Conservation (phyloP, 2,329 filamentous ascomycete species). For the Myriosclerotinia duriaeana region DNA sequence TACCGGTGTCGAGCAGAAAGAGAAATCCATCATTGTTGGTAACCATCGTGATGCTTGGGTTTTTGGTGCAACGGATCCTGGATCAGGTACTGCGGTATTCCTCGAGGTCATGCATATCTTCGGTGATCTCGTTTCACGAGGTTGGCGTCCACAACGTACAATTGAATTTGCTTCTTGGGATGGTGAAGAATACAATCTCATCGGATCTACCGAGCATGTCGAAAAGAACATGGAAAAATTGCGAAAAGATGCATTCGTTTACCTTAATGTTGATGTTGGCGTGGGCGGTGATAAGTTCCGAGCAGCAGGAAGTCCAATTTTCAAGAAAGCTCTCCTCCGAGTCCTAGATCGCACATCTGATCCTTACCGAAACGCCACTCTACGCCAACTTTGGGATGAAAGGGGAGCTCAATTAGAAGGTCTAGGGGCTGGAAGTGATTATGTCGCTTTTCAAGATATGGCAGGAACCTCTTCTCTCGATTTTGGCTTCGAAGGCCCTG, state of each 20-base stretch:
- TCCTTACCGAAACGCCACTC: slow-evolving; percentile 66
- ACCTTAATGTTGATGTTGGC: slow-evolving; percentile 86
- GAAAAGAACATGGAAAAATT: slow-evolving; percentile 77
- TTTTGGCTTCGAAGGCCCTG: slow-evolving; percentile 68
- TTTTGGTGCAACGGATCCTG: slow-evolving; percentile 81
- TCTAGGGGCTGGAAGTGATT: slow-evolving; percentile 76
- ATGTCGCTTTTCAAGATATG: slow-evolving; percentile 86
- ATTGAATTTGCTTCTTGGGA: slow-evolving; percentile 99
- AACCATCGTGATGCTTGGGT: slow-evolving; percentile 94
- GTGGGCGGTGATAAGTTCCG: slow-evolving; percentile 73
- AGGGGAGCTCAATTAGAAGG: slow-evolving; percentile 61
- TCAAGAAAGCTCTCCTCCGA: slow-evolving; percentile 68
- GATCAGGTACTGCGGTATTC: slow-evolving; percentile 86
- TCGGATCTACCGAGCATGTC: slow-evolving; percentile 93
- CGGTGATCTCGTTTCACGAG: slow-evolving; percentile 70
- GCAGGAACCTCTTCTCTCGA: slow-evolving; percentile 87
- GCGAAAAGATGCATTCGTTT: slow-evolving; percentile 74
- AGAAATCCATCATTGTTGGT: slow-evolving; percentile 84
- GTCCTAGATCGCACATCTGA: slow-evolving; percentile 74
- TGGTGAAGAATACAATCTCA: slow-evolving; percentile 85
- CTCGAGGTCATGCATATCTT: slow-evolving; percentile 85
- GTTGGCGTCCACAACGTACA: slow-evolving; percentile 89
- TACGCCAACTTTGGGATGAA: slow-evolving; percentile 75
- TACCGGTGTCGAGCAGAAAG: slow-evolving; percentile 74
- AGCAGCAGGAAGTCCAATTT: slow-evolving; percentile 78